Percentiles rank a stretch among this genome's conserved stretches.
Evolutionary conservation across 495 filamentous ascomycete genomes (phyloP).

Genomic region (Aspergillus olivimuriae): DNA sequence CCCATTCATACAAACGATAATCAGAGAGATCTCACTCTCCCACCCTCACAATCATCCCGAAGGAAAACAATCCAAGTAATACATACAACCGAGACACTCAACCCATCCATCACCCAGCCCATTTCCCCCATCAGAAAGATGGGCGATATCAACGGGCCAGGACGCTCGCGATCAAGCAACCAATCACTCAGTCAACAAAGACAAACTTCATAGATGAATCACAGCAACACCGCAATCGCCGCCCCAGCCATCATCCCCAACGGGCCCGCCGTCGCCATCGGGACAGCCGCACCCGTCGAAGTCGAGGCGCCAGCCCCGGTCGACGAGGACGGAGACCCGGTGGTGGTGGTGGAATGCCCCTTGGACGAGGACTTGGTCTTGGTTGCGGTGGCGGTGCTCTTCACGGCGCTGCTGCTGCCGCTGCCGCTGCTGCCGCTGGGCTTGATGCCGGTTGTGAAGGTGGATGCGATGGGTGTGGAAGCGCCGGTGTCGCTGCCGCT

Average conservation of each 20-base stretch:
- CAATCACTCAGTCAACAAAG: too few species aligned
- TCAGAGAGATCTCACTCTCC: too few species aligned
- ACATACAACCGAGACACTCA: too few species aligned
- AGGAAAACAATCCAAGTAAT: too few species aligned
- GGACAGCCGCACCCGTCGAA: conserved; percentile 26
- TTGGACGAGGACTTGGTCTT: conserved; percentile 7
- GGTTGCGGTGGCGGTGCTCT: conserved; percentile 8
- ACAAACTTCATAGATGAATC: too few species aligned
- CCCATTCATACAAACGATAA: too few species aligned
- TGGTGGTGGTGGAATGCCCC: conserved; percentile 4
- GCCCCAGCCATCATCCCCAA: conserved; percentile 41
- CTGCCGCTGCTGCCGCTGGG: too few species aligned
- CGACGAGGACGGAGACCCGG: conserved; percentile 2
- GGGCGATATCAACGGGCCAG: too few species aligned
- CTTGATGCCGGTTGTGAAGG: conserved; percentile 10
- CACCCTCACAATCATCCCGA: too few species aligned
- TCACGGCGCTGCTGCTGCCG: conserved; percentile 4
- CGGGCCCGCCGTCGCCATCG: conserved; percentile 31
- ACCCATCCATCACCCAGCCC: too few species aligned
- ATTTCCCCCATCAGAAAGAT: too few species aligned
- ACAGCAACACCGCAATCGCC: conserved; percentile 44
- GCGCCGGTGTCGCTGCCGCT: conserved; percentile 17
- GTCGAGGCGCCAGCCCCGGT: conserved; percentile 17
- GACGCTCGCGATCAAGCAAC: too few species aligned
- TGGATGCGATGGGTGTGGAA: conserved; percentile 12